Conservation (phyloP, 768 basidiomycete species). For the Leccinum variicolor region DNA sequence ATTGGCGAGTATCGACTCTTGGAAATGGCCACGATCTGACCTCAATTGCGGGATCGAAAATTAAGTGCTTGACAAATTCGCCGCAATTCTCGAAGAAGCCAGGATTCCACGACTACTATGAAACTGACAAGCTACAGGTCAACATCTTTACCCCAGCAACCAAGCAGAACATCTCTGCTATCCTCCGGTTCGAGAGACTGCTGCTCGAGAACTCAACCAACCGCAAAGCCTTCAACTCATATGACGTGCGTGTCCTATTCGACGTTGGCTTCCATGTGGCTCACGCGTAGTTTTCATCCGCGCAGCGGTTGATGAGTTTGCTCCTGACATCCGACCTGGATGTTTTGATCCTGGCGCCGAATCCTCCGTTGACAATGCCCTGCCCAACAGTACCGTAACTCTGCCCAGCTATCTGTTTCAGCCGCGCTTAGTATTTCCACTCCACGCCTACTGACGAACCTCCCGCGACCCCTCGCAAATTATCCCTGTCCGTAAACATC, state of each 20-base stretch:
- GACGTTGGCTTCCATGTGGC: not conserved
- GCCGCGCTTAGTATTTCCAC: conserved; percentile 80
- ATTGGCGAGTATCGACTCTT: conserved; percentile 54
- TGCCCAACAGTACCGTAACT: conserved; percentile 36
- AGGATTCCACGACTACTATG: conserved; percentile 65
- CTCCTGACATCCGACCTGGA: conserved; percentile 88
- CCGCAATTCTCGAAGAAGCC: conserved; percentile 77
- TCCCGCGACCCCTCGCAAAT: conserved; percentile 49
- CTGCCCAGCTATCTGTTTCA: conserved; percentile 79
- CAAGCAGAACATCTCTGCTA: conserved; percentile 73
- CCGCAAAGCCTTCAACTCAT: conserved; percentile 92
- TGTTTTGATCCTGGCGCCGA: conserved; percentile 76
- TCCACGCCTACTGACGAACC: conserved; percentile 58
- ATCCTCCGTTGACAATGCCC: conserved; percentile 75
- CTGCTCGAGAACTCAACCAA: conserved; percentile 97
- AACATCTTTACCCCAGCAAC: conserved; percentile 72
- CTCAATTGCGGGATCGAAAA: conserved; percentile 88
- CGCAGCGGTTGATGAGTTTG: conserved; percentile 84
- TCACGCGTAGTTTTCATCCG: conserved; percentile 7
- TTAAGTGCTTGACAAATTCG: conserved; percentile 88
- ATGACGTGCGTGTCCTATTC: conserved; percentile 71
- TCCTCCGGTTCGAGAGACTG: conserved; percentile 84
- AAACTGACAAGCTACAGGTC: conserved; percentile 79
- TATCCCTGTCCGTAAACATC: conserved; percentile 49
- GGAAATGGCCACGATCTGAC: conserved; percentile 97